Evolutionary conservation across 2,329 filamentous ascomycete genomes (phyloP), one percentile per base, ranked within the genome.

Genomic region (Fusarium equiseti): DNA sequence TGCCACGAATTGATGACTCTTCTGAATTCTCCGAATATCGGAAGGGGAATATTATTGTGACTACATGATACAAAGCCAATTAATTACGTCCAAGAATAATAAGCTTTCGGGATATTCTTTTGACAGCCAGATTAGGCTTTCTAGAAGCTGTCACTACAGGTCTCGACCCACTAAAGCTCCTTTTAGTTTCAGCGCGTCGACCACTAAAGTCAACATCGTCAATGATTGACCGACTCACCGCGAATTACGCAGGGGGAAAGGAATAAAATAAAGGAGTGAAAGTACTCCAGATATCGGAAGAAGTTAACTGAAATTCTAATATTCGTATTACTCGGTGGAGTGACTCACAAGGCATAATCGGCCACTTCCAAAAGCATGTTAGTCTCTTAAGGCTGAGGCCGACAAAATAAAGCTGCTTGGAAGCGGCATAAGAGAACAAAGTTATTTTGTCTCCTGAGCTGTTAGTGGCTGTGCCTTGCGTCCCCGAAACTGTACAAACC

Each of bases 331-430:
- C 8, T 46, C 44, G 26, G 16, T 46, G 18, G 10, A 3, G 16
- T 52, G 50, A 52, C 50, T 52, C 50, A 42, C 6, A 52, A 52
- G 32, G 32, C 18, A 42, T 42, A 52, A 20, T 42, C 50, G 32
- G 32, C 4, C 22, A 42, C 22, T 40, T 40, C 32, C 32, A 20
- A 27, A 52, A 40, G 50, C 50, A 52, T 52, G 6, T 42, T 27
- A 35, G 49, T 8, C 6, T 8, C 24, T 1, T 20, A 40, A n/a
- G 35, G 3, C 35, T 38, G 3, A 12, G 9, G 18, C 35, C 10
- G 35, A 9, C 35, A 32, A 4, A 32, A 31, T 31, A 50, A 24
- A 8, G 4, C 31, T 31, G 10, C 20, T 20, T 20, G 20, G 20
- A 20, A 20, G 20, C 20, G 20, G 20, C 20, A 20, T 20, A 20